Conservation (phyloP, 2,329 filamentous ascomycete species). For the Fusarium sp. region DNA sequence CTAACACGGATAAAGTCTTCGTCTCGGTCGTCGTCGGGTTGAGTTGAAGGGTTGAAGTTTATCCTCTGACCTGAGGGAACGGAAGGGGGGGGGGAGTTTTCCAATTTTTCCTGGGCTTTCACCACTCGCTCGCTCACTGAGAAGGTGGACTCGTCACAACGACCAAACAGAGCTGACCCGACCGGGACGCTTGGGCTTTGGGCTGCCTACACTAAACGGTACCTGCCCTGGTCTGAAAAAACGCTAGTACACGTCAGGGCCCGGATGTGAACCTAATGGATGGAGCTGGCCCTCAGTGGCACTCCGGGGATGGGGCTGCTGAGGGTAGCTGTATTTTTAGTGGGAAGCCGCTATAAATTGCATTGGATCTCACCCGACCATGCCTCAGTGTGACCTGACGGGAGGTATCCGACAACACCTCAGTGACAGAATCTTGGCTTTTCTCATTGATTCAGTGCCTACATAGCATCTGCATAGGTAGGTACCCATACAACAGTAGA, state of each 20-base stretch:
- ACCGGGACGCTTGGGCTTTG: slow-evolving; percentile 11
- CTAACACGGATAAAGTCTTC: slow-evolving; percentile 37
- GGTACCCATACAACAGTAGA: slow-evolving; percentile 2
- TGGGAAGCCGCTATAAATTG: slow-evolving; percentile 21
- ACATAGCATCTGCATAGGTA: background rate
- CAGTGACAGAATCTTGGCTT: slow-evolving; percentile 15
- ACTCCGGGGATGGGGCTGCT: slow-evolving; percentile 24
- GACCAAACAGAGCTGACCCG: slow-evolving; percentile 12
- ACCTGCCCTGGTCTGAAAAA: slow-evolving; percentile 24
- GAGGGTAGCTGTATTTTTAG: slow-evolving; percentile 19
- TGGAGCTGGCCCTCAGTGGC: background rate
- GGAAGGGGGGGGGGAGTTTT: slow-evolving; percentile 30
- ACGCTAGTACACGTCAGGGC: slow-evolving; percentile 13
- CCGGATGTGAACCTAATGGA: slow-evolving; percentile 24
- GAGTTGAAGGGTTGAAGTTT: slow-evolving; percentile 44
- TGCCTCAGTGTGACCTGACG: background rate
- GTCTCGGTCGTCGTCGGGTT: slow-evolving; percentile 42
- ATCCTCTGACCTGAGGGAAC: background rate
- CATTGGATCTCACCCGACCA: background rate
- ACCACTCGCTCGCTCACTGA: background rate
- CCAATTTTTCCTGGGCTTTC: slow-evolving; percentile 20
- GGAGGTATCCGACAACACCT: background rate
- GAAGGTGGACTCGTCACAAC: slow-evolving; percentile 4
- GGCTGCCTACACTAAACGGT: slow-evolving; percentile 6
- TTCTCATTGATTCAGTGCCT: background rate